phyloP scores from a whole-genome alignment of 2,329 filamentous ascomycete genomes.

The Neopestalotiopsis rosae region DNA sequence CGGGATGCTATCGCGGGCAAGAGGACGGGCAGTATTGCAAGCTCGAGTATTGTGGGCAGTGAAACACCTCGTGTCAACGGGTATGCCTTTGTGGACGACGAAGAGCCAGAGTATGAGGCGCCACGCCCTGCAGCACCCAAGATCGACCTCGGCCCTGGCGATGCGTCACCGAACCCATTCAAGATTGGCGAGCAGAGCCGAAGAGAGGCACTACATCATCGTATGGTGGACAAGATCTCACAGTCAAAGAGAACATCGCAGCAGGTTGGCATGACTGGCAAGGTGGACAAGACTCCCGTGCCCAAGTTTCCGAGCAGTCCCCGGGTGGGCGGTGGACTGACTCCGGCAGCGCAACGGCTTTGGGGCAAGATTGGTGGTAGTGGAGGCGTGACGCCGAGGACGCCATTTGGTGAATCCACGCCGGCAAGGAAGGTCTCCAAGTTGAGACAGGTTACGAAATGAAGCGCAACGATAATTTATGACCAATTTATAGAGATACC shows the following conservation, averaged over 20 bases:
- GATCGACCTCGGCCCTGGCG: slow-evolving; percentile 63
- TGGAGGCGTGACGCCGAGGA: slow-evolving; percentile 38
- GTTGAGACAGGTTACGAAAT: slow-evolving; percentile 40
- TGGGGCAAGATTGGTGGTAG: slow-evolving; percentile 64
- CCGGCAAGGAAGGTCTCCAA: slow-evolving; percentile 42
- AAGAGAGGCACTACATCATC: slow-evolving; percentile 81
- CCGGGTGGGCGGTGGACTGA: slow-evolving; percentile 62
- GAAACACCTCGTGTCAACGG: slow-evolving; percentile 93
- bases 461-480: slow-evolving; percentile 11
- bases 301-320: slow-evolving; percentile 74
- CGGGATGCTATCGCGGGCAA: slow-evolving; percentile 82
- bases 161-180: slow-evolving; percentile 79
- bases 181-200: slow-evolving; percentile 75
- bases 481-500: slow-evolving; percentile 27
- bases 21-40: slow-evolving; percentile 65
- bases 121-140: slow-evolving; percentile 42
- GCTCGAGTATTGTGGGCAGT: slow-evolving; percentile 63
- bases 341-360: slow-evolving; percentile 75
- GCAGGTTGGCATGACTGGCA: slow-evolving; percentile 64
- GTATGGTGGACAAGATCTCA: slow-evolving; percentile 83
- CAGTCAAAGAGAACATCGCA: slow-evolving; percentile 71
- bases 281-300: slow-evolving; percentile 63
- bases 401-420: slow-evolving; percentile 48
- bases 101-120: slow-evolving; percentile 58
- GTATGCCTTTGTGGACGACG: slow-evolving; percentile 92